Conservation (phyloP, 306 rosid genomes). For the Vigna nakashimae region DNA sequence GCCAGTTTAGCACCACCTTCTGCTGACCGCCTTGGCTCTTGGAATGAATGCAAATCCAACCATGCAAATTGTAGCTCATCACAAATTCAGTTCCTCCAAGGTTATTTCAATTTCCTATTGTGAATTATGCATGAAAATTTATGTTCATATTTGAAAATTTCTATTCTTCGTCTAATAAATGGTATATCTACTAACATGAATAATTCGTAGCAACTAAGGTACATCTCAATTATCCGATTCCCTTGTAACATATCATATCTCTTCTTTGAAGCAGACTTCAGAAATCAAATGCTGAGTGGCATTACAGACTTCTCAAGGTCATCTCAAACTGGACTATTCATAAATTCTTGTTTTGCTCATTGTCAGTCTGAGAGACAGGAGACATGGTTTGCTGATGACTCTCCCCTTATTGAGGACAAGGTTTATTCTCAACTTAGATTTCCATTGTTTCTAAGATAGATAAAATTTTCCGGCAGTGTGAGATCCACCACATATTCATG, state of each 20-base stretch:
- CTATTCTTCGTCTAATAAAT: slow-evolving; percentile 5
- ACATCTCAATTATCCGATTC: not conserved
- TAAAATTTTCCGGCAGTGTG: not conserved
- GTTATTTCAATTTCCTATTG: slow-evolving; percentile 46
- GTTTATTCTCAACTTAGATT: slow-evolving; percentile 52
- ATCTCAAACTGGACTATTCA: slow-evolving; percentile 72
- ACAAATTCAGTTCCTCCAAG: slow-evolving; percentile 86
- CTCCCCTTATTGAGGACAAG: slow-evolving; percentile 73
- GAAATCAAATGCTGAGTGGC: slow-evolving; percentile 72
- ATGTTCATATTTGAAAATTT: not conserved
- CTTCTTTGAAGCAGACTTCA: slow-evolving; percentile 70
- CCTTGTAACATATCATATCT: slow-evolving; percentile 25
- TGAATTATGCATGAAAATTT: slow-evolving; percentile 8
- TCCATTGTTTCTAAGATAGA: not conserved
- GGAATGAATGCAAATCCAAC: slow-evolving; percentile 85
- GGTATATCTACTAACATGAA: slow-evolving; percentile 3
- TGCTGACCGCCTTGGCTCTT: slow-evolving; percentile 78
- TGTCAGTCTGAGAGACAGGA: slow-evolving; percentile 97
- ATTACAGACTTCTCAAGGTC: slow-evolving; percentile 62
- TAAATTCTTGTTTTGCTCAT: slow-evolving; percentile 94
- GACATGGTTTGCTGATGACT: slow-evolving; percentile 84
- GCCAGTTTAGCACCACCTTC: slow-evolving; percentile 83
- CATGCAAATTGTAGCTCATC: slow-evolving; percentile 77
- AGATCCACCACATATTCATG: not conserved
- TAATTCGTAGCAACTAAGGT: slow-evolving; percentile 1